These are phyloP conservation scores for Skeletonema tropicum DNA, from an alignment of 108 stramenopile genomes.

Conservation along the genomic window DNA sequence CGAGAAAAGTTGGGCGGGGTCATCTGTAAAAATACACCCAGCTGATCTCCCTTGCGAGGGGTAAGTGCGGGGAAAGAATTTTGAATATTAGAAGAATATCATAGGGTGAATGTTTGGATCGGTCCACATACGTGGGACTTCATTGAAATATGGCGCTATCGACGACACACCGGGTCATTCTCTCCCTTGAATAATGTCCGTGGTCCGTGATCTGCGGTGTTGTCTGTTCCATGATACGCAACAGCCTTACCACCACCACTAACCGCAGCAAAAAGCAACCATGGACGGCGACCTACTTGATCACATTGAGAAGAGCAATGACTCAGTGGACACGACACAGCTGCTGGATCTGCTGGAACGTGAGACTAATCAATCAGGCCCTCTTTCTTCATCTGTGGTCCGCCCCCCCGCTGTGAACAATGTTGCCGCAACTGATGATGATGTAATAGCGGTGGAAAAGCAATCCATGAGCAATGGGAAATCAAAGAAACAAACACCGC, in stretches of 20 bases:
- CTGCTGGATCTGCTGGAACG: conserved; percentile 9
- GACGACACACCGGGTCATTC: too few relatives aligned
- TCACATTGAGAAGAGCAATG: not conserved
- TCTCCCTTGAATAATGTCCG: too few relatives aligned
- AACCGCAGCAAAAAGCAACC: not conserved
- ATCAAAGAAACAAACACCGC: not conserved
- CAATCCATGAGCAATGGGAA: not conserved
- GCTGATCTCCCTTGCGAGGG: too few relatives aligned
- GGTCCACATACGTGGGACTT: too few relatives aligned
- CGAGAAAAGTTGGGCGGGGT: too few relatives aligned
- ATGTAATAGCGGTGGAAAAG: not conserved
- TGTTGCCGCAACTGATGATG: not conserved
- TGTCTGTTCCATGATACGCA: too few relatives aligned
- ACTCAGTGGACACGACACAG: not conserved
- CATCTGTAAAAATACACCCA: too few relatives aligned
- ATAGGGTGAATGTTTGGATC: too few relatives aligned
- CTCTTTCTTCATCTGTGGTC: not conserved
- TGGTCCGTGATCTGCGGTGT: too few relatives aligned
- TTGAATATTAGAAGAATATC: too few relatives aligned
- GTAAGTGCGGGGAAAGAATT: too few relatives aligned
- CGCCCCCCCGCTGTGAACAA: not conserved
- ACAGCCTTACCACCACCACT: not conserved
- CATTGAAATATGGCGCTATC: too few relatives aligned
- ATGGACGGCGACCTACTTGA: conserved; percentile 1
- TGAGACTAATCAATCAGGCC: conserved; percentile 1